These are phyloP conservation scores for Paecilomyces niveus DNA, from an alignment of 2,329 filamentous ascomycete species.

Conservation along the genomic window DNA sequence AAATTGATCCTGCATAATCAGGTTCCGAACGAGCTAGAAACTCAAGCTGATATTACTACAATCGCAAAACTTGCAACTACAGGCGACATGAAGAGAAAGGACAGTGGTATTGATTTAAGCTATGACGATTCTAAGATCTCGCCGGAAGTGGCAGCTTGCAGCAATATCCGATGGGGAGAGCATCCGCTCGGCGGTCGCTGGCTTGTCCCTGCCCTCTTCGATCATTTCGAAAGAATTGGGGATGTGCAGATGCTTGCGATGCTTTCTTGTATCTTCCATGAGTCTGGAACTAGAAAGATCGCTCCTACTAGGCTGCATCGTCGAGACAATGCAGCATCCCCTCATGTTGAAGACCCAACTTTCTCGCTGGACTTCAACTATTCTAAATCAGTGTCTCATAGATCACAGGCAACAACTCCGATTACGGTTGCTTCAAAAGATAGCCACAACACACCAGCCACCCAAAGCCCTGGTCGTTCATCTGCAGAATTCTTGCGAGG, in stretches of 20 bases:
- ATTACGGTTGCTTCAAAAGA: constrained; percentile 28
- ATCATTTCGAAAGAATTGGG: constrained; percentile 53
- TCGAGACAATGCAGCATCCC: constrained; percentile 15
- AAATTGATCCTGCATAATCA: constrained; percentile 70
- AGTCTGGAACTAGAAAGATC: constrained; percentile 38
- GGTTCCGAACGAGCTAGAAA: constrained; percentile 60
- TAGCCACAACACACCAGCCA: constrained; percentile 17
- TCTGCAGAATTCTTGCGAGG: constrained; percentile 45
- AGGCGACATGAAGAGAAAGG: constrained; percentile 34
- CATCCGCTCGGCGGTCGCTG: constrained; percentile 50
- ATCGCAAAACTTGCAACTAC: constrained; percentile 57
- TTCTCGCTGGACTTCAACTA: constrained; percentile 44
- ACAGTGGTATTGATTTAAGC: constrained; percentile 25
- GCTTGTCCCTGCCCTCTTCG: constrained; percentile 51
- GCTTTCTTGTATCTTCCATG: constrained; percentile 53
- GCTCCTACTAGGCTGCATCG: constrained; percentile 16
- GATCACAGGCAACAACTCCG: constrained; percentile 32
- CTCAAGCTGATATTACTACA: constrained; percentile 57
- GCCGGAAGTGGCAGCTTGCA: constrained; percentile 30
- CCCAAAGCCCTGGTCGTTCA: constrained; percentile 44
- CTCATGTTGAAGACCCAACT: constrained; percentile 36
- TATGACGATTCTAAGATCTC: constrained; percentile 22
- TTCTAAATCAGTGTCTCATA: constrained; percentile 33
- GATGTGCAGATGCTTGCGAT: constrained; percentile 62
- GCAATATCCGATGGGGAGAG: constrained; percentile 49